phyloP scores from a whole-genome alignment of 345 rosid species.

The Orychophragmus violaceus region DNA sequence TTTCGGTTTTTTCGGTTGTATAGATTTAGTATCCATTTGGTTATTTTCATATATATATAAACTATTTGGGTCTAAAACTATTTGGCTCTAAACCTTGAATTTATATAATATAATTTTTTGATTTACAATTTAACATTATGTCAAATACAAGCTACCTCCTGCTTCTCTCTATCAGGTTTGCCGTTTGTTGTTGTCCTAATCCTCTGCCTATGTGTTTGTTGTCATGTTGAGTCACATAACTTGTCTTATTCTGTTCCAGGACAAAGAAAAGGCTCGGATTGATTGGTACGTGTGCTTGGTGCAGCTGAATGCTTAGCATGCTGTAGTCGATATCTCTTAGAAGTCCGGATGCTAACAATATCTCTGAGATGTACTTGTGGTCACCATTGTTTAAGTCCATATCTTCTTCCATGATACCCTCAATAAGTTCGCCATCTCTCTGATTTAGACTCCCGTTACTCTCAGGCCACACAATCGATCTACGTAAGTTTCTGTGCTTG shows the following conservation, averaged over 20 bases:
- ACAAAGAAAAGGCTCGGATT: slow-evolving; percentile 46
- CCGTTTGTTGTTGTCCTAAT: slow-evolving; percentile 17
- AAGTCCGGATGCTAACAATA: slow-evolving; percentile 53
- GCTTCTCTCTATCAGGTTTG: slow-evolving; percentile 34
- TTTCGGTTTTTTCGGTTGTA: no score
- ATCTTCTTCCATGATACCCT: slow-evolving; percentile 24
- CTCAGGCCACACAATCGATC: slow-evolving; percentile 35
- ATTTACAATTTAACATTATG: no score
- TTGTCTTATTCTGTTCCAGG: slow-evolving; percentile 51
- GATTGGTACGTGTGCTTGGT: slow-evolving; percentile 47
- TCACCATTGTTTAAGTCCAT: slow-evolving; percentile 36
- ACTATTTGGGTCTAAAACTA: no score
- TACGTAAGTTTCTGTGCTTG: slow-evolving; percentile 15
- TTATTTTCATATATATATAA: no score
- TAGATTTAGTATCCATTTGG: no score
- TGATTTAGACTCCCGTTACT: slow-evolving; percentile 23
- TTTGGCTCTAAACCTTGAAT: no score
- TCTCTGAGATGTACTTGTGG: slow-evolving; percentile 55
- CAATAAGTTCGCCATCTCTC: slow-evolving; percentile 18
- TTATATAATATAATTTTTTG: no score
- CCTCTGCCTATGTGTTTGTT: slow-evolving; percentile 26
- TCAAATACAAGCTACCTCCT: slow-evolving; percentile 65
- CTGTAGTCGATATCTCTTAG: slow-evolving; percentile 46
- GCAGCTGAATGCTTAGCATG: slow-evolving; percentile 34
- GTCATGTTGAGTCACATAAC: slow-evolving; percentile 24